Percentiles rank a stretch among this genome's conserved stretches.
Conservation (phyloP, 2,329 filamentous ascomycete species). For the Penicillium sp. region DNA sequence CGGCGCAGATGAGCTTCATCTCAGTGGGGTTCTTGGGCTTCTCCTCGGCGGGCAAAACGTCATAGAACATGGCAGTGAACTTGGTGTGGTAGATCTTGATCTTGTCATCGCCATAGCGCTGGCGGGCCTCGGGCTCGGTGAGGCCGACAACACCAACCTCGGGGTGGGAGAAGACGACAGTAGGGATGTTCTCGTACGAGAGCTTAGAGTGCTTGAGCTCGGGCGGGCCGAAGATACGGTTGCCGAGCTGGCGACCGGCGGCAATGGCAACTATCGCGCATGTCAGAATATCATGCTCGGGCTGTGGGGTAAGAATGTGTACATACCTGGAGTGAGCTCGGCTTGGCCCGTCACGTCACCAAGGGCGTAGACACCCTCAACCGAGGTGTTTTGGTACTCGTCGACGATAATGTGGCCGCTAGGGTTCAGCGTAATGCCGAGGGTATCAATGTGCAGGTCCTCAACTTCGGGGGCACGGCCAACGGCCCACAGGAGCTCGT, state of each 20-base stretch:
- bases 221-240: conserved; percentile 54
- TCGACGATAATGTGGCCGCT: conserved; percentile 52
- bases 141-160: conserved; percentile 55
- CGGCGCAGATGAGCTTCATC: conserved; percentile 56
- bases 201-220: conserved; percentile 50
- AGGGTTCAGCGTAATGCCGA: conserved; percentile 46
- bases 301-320: not conserved
- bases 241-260: conserved; percentile 55
- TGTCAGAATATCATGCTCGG: not conserved
- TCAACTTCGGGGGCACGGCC: conserved; percentile 52
- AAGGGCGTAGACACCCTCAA: conserved; percentile 53
- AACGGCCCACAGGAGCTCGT: conserved; percentile 57
- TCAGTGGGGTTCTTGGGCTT: conserved; percentile 55
- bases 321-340: conserved; percentile 54
- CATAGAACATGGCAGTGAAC: conserved; percentile 56
- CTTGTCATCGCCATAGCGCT: conserved; percentile 54
- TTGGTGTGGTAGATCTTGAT: conserved; percentile 56
- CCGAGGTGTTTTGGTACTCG: conserved; percentile 55
- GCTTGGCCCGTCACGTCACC: conserved; percentile 57
- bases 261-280: conserved; percentile 53
- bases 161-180: conserved; percentile 58
- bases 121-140: conserved; percentile 54
- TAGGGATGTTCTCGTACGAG: conserved; percentile 56
- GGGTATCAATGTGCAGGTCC: conserved; percentile 45
- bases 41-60: conserved; percentile 52